A percentile compares a stretch with the other conserved stretches of the same genome.
These are phyloP conservation scores for Atkinsonella texensis DNA, from an alignment of 2,329 filamentous ascomycete genomes.

Conservation along the genomic window DNA sequence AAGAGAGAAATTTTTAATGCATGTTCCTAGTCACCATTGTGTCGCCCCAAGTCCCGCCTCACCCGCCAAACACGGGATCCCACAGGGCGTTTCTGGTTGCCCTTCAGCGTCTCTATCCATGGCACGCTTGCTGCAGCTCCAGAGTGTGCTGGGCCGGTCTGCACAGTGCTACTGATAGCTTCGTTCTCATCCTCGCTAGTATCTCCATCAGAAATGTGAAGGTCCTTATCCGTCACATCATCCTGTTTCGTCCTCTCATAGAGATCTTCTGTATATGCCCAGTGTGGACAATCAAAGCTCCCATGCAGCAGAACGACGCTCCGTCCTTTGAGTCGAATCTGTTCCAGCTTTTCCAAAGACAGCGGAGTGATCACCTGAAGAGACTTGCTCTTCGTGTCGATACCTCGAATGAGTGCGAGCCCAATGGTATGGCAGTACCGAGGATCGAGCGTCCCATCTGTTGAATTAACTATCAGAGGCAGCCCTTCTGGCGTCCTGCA, in stretches of 20 bases:
- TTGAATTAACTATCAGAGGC: conserved; percentile 47
- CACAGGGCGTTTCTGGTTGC: conserved; percentile 41
- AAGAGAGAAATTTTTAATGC: neutral
- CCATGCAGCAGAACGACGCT: conserved; percentile 54
- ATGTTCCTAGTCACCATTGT: conserved; percentile 12
- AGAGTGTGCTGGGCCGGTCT: conserved; percentile 7
- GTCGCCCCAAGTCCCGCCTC: conserved; percentile 46
- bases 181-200: conserved; percentile 19
- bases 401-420: conserved; percentile 56
- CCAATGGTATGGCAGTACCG: conserved; percentile 46
- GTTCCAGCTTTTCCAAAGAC: conserved; percentile 24
- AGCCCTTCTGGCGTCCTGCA: conserved; percentile 35
- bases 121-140: conserved; percentile 27
- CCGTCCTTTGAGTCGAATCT: conserved; percentile 28
- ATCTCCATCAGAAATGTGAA: conserved; percentile 23
- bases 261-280: conserved; percentile 57
- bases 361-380: conserved; percentile 58
- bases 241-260: conserved; percentile 25
- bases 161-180: conserved; percentile 10
- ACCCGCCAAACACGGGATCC: conserved; percentile 53
- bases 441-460: conserved; percentile 47
- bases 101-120: conserved; percentile 48
- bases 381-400: conserved; percentile 40
- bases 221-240: conserved; percentile 16
- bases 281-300: conserved; percentile 55